A percentile compares a stretch with the other conserved stretches of the same genome.
Conservation (phyloP, 495 filamentous ascomycete genomes). For the Ramalina intermedia region DNA sequence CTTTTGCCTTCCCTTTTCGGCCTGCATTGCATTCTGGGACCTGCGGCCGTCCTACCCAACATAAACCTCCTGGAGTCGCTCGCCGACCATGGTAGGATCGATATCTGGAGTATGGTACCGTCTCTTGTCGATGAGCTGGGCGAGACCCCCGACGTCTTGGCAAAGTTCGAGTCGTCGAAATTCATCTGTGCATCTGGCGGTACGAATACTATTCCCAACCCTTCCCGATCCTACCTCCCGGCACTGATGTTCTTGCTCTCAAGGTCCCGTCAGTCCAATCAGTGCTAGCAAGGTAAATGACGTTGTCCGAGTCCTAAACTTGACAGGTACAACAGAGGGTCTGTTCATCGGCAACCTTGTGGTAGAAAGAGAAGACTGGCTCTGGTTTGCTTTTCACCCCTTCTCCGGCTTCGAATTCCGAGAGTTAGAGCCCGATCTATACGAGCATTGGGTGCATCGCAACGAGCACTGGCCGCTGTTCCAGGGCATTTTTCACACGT, state of each 20-base stretch:
- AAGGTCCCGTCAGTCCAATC: background rate
- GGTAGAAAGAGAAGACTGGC: conserved; percentile 29
- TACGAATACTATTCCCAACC: background rate
- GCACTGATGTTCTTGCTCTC: background rate
- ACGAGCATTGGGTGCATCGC: conserved; percentile 35
- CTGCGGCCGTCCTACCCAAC: conserved; percentile 16
- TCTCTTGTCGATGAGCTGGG: conserved; percentile 22
- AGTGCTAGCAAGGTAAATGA: conserved; percentile 14
- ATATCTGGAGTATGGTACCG: conserved; percentile 21
- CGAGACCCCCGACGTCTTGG: conserved; percentile 16
- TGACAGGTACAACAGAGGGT: conserved; percentile 20
- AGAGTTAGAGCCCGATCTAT: conserved; percentile 25
- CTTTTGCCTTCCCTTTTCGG: conserved; percentile 17
- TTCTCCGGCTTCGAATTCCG: conserved; percentile 28
- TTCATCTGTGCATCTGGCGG: conserved; percentile 23
- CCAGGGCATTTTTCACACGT: conserved; percentile 20
- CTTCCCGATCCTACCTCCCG: background rate
- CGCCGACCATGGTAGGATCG: conserved; percentile 15
- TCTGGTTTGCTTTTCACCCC: conserved; percentile 34
- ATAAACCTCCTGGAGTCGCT: conserved; percentile 16
- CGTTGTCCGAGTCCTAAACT: conserved; percentile 17
- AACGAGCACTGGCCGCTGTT: conserved; percentile 12
- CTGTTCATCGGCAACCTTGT: conserved; percentile 8
- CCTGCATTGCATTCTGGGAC: conserved; percentile 19
- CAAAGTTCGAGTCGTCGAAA: conserved; percentile 15